Percentiles rank a stretch among this genome's conserved stretches.
Evolutionary conservation across 257 asterid genomes (phyloP).

Genomic region (Ilex asprella): DNA sequence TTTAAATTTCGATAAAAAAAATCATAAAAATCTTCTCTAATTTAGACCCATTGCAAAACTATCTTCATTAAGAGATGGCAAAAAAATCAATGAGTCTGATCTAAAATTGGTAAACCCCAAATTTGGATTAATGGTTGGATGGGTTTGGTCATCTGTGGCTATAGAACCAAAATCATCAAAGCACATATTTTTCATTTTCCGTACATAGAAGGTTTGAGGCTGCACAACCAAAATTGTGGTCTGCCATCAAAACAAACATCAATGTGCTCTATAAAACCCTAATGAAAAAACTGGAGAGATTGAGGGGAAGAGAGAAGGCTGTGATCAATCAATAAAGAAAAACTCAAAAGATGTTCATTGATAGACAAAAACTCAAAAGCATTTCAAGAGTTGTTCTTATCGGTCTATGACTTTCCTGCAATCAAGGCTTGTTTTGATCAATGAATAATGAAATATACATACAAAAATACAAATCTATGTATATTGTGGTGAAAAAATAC

Average conservation of each 20-base stretch:
- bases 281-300: conserved; percentile 24
- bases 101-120: conserved; percentile 26
- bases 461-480: no score
- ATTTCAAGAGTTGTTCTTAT: no score
- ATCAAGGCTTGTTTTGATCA: no score
- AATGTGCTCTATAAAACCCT: conserved; percentile 1
- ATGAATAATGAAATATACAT: no score
- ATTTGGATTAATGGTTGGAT: conserved; percentile 21
- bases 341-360: no score
- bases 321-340: background rate
- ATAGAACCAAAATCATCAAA: conserved; percentile 34
- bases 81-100: conserved; percentile 33
- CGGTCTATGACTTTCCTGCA: no score
- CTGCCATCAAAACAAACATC: conserved; percentile 29
- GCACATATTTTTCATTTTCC: conserved; percentile 29
- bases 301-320: conserved; percentile 19
- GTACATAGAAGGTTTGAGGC: conserved; percentile 42
- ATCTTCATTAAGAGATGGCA: conserved; percentile 40
- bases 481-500: no score
- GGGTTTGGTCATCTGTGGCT: conserved; percentile 19
- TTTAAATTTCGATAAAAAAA: no score
- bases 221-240: conserved; percentile 25
- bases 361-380: no score
- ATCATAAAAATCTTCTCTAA: no score
- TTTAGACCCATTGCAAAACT: conserved; percentile 8